Evolutionary conservation across 1,284 basidiomycete genomes (phyloP), one percentile per base, ranked within the genome.

Genomic region (Rhodotorula sp.): DNA sequence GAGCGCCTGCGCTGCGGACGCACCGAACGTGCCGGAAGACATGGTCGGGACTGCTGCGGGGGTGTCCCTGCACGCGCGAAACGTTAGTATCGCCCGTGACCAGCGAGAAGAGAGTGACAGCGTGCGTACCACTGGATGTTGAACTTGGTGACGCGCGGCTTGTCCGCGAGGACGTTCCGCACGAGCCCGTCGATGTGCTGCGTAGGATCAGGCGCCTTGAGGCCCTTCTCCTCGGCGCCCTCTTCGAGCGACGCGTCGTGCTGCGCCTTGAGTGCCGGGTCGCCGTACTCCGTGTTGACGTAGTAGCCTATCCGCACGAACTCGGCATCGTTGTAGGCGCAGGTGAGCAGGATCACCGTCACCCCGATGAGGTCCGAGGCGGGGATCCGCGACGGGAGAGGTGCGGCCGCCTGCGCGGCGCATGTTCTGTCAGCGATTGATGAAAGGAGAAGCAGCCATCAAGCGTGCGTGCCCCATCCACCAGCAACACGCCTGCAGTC

Each of bases 281-380:
- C 91, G 81, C 97, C 94, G 81, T 98, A 98, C 81, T 97, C 95
- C 61, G 95, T 98, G 81, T 98, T 97, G 82, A 99, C 97, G 82
- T 99, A 99, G 83, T 99, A 99, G 10, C 97, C 96, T 32, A 99
- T 95, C 54, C 96, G 88, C 51, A 99, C 96, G 82, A 99, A 99
- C 82, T 99, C 96, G 79, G 97, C 94, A 66, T 96, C 94, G 70
- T 88, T 88, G 82, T 96, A 91, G 65, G 91, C 88, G 64, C 91
- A 90, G n/a, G 94, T 93, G 76, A 94, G 86, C 79, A 96, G 92
- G 79, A 96, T 88, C 4, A 94, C 93, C 0, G 93, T 91, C 25
- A 96, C 92, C 53, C 94, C 93, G 2, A 96, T 85, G 25, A 94
- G 88, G 79, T 96, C 94, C 76, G 91, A 88, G 62, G 86, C 80